These are phyloP conservation scores for Tetrahymena borealis DNA, from an alignment of 73 alveolate species.

Conservation along the genomic window DNA sequence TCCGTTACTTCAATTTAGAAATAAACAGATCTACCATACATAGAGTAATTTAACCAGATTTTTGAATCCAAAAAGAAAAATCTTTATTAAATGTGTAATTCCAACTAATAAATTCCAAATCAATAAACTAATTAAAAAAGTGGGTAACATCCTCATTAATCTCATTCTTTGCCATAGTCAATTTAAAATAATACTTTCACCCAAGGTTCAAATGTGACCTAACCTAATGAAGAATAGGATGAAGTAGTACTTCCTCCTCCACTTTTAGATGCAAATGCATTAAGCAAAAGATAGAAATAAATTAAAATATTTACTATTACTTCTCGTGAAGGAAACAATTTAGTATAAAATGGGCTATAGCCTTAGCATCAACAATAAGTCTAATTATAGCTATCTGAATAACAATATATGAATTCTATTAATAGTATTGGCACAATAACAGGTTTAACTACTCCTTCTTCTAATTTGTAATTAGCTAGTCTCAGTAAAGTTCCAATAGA, in stretches of 20 bases:
- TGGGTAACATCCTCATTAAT: no score
- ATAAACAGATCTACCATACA: neutral
- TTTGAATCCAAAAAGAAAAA: neutral
- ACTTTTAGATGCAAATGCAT: neutral
- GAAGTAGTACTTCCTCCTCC: neutral
- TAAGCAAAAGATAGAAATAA: neutral
- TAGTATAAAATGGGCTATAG: neutral
- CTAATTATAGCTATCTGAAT: neutral
- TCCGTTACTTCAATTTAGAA: neutral
- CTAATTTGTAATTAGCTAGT: neutral
- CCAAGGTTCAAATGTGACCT: neutral
- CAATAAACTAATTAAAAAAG: no score
- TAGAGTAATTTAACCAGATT: neutral
- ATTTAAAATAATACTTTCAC: neutral
- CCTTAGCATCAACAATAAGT: neutral
- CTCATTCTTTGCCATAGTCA: no score
- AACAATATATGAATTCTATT: no score
- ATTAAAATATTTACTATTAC: neutral
- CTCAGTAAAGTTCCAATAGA: neutral
- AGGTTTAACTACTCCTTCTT: neutral
- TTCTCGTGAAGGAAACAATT: neutral
- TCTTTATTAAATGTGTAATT: neutral
- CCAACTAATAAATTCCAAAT: neutral
- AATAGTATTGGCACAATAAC: neutral
- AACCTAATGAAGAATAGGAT: neutral